Evolutionary conservation across 371 early-diverging fungal genomes (phyloP).

Genomic region (Mucor velutinosus): DNA sequence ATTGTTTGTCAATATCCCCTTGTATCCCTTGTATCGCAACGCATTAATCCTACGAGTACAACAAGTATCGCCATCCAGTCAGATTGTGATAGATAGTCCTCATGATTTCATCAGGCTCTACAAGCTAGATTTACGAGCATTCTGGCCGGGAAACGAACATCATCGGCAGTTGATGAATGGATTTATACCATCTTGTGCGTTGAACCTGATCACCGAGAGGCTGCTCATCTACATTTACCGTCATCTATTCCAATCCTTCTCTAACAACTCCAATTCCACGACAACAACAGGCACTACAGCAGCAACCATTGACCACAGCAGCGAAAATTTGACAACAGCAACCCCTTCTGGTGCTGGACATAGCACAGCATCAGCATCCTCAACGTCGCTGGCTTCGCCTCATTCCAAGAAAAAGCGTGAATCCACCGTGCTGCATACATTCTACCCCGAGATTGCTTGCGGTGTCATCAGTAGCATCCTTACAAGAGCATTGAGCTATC

Average conservation of each 20-base stretch:
- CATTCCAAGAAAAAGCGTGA: slow-evolving; percentile 20
- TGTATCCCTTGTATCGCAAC: slow-evolving; percentile 58
- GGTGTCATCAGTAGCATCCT: slow-evolving; percentile 58
- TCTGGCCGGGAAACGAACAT: slow-evolving; percentile 17
- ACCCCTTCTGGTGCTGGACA: neutral
- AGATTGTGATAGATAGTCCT: slow-evolving; percentile 29
- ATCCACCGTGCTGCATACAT: slow-evolving; percentile 47
- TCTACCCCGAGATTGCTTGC: slow-evolving; percentile 62
- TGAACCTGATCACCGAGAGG: slow-evolving; percentile 53
- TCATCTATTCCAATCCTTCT: slow-evolving; percentile 29
- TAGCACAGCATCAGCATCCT: slow-evolving; percentile 16
- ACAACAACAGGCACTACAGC: neutral
- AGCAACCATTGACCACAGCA: no score
- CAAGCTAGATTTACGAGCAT: slow-evolving; percentile 43
- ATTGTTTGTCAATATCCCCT: slow-evolving; percentile 47
- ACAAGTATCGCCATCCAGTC: slow-evolving; percentile 28
- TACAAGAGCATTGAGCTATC: slow-evolving; percentile 53
- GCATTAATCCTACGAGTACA: slow-evolving; percentile 61
- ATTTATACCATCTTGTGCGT: slow-evolving; percentile 56
- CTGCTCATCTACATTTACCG: slow-evolving; percentile 53
- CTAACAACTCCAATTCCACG: neutral
- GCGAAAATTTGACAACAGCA: no score
- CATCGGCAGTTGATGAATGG: slow-evolving; percentile 38
- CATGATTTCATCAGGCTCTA: slow-evolving; percentile 46
- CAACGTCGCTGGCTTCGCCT: slow-evolving; percentile 1